Base-by-base conservation (phyloP, 2,329 filamentous ascomycete species). In the Sordariomycetes sp. region DNA sequence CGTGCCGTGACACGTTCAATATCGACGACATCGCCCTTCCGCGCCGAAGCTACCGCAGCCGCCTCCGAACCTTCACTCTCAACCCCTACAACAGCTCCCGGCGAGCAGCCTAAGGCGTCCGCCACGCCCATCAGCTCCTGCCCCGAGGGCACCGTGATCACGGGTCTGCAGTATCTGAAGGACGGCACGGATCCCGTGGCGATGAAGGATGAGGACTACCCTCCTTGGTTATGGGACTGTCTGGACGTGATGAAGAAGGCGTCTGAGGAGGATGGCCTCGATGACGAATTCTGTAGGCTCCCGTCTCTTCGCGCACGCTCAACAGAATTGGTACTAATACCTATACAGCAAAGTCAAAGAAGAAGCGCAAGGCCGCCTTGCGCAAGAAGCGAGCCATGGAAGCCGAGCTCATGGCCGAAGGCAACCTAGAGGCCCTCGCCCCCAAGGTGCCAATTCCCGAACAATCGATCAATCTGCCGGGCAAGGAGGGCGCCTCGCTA, bases 151-250 rank as follows among this genome's bases (percentile, higher is more conserved):
- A 86, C 81, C 11, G 60, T 77, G 11, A 64, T 93, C 27, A 76
- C 67, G 36, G 85, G 85, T 2, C 63, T 93, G 36, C 90, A 86
- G 57, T 90, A 82, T 58, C 59, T 79, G 49, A 92, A 92, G 64
- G 75, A 73, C 44, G 71, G 72, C 50, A 61, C 68, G 23, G 84
- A 90, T 51, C 85, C 86, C 1, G 64, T 90, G 6, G 86, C 86
- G 8, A 56, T 79, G 47, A 67, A 77, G 21, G 86, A 93, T 46
- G 66, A 76, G 16, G 82, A 83, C 41, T 93, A 93, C 58, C 86
- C 86, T 4, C 66, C 65, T 17, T 93, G 86, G 86, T 57, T 93
- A 41, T 93, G 86, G 86, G 66, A 59, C 4, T 77, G 82, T 45
- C 60, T 92, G 36, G 72, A 79, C 33, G 67, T 72, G 37, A 64